Conservation (phyloP, 2,329 filamentous ascomycete genomes). For the Exophiala lecanii-corni region DNA sequence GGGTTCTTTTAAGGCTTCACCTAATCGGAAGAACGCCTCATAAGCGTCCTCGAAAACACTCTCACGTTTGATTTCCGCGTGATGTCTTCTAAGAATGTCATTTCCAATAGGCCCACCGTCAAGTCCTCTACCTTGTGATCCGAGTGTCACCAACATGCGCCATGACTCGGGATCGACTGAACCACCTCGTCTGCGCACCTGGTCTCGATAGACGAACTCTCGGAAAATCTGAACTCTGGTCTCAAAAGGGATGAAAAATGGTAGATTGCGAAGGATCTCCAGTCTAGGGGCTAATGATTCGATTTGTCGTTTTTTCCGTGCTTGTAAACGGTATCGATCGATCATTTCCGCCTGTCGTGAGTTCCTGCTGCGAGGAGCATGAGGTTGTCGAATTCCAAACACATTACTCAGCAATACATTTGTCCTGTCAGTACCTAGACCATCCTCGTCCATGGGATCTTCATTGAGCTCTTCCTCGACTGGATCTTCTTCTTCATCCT, state of each 20-base stretch:
- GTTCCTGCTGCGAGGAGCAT: conserved; percentile 20
- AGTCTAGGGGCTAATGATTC: conserved; percentile 79
- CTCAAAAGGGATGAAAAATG: conserved; percentile 91
- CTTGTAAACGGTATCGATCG: conserved; percentile 40
- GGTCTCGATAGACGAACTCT: conserved; percentile 83
- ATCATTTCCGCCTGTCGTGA: conserved; percentile 18
- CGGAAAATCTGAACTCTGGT: conserved; percentile 89
- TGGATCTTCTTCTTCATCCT: conserved; percentile 50
- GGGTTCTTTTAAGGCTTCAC: conserved; percentile 82
- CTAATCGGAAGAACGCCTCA: conserved; percentile 73
- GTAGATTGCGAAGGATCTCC: conserved; percentile 91
- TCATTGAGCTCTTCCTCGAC: conserved; percentile 54
- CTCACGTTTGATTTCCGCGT: conserved; percentile 73
- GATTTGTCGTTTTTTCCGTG: conserved; percentile 63
- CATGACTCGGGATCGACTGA: conserved; percentile 68
- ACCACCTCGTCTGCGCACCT: conserved; percentile 64
- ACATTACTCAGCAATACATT: conserved; percentile 25
- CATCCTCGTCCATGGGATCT: conserved; percentile 40
- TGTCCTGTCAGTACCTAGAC: conserved; percentile 37
- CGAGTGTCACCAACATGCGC: conserved; percentile 57
- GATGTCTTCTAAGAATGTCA: conserved; percentile 54
- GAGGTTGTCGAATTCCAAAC: conserved; percentile 25
- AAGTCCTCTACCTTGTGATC: conserved; percentile 35
- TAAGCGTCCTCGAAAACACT: conserved; percentile 82
- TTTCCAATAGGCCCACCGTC: conserved; percentile 38